Evolutionary conservation across 2,329 filamentous ascomycete genomes (phyloP), one percentile per base, ranked within the genome.

Genomic region (Sporothrix curviconia): DNA sequence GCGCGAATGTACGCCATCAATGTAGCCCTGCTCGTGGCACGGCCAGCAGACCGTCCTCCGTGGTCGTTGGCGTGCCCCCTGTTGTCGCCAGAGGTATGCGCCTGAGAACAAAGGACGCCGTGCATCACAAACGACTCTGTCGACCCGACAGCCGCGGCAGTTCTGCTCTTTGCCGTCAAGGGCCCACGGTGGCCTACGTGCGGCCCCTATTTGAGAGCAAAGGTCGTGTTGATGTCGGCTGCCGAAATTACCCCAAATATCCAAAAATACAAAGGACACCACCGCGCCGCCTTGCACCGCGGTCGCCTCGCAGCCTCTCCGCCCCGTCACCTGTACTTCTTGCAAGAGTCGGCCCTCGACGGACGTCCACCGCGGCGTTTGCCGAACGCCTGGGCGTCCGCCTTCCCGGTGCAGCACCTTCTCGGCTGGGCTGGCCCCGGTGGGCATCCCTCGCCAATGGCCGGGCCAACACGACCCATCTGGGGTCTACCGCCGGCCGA

Each of bases 1-100:
- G 11, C 75, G 77, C 6, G 70, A 81, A 74, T 81, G 47, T 84
- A 83, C 62, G 81, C 79, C 57, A 78, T 83, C 67, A 83, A 83
- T 58, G 71, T 81, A 17, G 79, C 73, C 2, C 71, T 84, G 3
- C 66, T 84, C 3, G 70, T 77, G 32, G 77, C n/a, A 74, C 25
- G 77, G 79, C 3, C 67, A 70, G 57, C 79, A 83, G 65, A 67
- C 74, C 2, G 69, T 82, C 39, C n/a, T n/a, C n/a, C n/a, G 74
- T 76, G 15, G 74, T 77, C 2, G 77, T 83, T n/a, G 1, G 79
- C 63, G 65, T 79, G 66, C 67, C 81, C 64, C 4, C 61, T 69
- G 9, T 58, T 71, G 40, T 68, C 76, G 1, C 67, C 70, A 0
- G 66, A 77, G 22, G 72, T 80, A 1, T 64, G 64, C 25, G 76